These are phyloP conservation scores for Rhizopogon salebrosus DNA, from an alignment of 768 basidiomycete species.

Conservation along the genomic window DNA sequence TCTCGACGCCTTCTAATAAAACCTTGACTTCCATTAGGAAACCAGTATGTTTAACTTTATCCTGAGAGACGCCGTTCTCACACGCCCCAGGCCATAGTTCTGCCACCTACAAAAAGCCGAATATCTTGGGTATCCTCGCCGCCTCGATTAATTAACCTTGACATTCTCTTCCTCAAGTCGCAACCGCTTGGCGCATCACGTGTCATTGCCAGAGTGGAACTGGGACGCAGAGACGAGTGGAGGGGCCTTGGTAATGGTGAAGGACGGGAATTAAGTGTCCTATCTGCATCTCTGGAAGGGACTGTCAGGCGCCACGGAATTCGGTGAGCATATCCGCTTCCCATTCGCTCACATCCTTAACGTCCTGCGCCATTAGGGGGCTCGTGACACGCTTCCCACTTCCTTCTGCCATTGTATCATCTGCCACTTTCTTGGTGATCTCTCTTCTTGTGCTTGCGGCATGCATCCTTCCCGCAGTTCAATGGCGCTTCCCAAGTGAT, in stretches of 20 bases:
- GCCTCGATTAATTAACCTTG: slow-evolving; percentile 40
- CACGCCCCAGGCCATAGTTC: slow-evolving; percentile 49
- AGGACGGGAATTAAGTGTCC: slow-evolving; percentile 68
- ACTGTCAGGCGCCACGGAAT: slow-evolving; percentile 62
- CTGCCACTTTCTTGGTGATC: slow-evolving; percentile 42
- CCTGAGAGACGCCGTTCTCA: slow-evolving; percentile 6
- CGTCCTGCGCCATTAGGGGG: slow-evolving; percentile 39
- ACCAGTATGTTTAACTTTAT: slow-evolving; percentile 46
- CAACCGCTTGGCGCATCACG: slow-evolving; percentile 44
- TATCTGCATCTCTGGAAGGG: slow-evolving; percentile 57
- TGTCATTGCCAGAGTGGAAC: slow-evolving; percentile 55
- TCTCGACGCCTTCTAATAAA: slow-evolving; percentile 56
- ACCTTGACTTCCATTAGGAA: slow-evolving; percentile 57
- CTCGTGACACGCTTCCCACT: slow-evolving; percentile 68
- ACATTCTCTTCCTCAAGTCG: slow-evolving; percentile 53
- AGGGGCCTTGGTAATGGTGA: slow-evolving; percentile 60
- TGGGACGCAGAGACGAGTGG: slow-evolving; percentile 77
- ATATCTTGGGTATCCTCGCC: slow-evolving; percentile 32
- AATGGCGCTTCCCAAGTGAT: slow-evolving; percentile 18
- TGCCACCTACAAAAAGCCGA: slow-evolving; percentile 32
- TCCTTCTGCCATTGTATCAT: slow-evolving; percentile 42
- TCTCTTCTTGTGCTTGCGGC: slow-evolving; percentile 40
- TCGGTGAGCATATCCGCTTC: slow-evolving; percentile 40
- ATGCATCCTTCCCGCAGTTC: slow-evolving; percentile 47
- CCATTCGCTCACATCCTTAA: neutral